Percentiles rank a stretch among this genome's conserved stretches.
These are phyloP conservation scores for Thelephora aurantiotincta DNA, from an alignment of 768 basidiomycete genomes.

Conservation along the genomic window DNA sequence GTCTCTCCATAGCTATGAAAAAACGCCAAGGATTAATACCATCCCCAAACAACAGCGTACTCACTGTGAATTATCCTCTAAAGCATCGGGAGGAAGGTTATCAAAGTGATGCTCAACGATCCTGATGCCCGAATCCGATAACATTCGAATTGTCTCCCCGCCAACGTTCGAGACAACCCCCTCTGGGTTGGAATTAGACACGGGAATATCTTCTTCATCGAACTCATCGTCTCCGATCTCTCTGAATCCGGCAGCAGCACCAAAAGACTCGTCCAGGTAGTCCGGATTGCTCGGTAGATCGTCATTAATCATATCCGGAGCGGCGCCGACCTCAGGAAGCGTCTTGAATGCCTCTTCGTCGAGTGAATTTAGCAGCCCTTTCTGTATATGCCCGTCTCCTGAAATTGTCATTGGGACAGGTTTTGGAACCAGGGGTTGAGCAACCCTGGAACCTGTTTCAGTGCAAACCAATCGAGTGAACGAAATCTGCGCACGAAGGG, in stretches of 20 bases:
- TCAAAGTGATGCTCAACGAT: constrained; percentile 66
- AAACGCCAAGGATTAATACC: neutral
- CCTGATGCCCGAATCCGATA: constrained; percentile 48
- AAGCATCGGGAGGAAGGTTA: constrained; percentile 40
- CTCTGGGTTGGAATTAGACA: constrained; percentile 18
- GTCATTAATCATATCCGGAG: constrained; percentile 82
- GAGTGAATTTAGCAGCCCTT: constrained; percentile 42
- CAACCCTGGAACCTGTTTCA: neutral
- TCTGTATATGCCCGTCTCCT: constrained; percentile 2
- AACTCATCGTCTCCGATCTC: constrained; percentile 61
- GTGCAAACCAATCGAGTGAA: neutral
- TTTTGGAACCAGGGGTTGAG: neutral
- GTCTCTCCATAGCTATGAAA: constrained; percentile 29
- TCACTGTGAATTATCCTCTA: constrained; percentile 33
- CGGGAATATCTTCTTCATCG: constrained; percentile 27
- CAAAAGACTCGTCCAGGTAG: constrained; percentile 77
- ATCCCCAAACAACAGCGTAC: constrained; percentile 8
- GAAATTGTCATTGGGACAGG: constrained; percentile 1
- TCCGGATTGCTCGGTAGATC: constrained; percentile 83
- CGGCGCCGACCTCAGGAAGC: constrained; percentile 61
- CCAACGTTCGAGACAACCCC: constrained; percentile 45
- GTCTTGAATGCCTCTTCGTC: constrained; percentile 73
- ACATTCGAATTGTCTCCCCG: constrained; percentile 77
- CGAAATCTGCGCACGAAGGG: constrained; percentile 7
- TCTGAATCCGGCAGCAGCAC: constrained; percentile 60